A percentile compares a stretch with the other conserved stretches of the same genome.
phyloP scores from a whole-genome alignment of 192 early-diverging fungal genomes.

The Hyaloraphidium curvatum region DNA sequence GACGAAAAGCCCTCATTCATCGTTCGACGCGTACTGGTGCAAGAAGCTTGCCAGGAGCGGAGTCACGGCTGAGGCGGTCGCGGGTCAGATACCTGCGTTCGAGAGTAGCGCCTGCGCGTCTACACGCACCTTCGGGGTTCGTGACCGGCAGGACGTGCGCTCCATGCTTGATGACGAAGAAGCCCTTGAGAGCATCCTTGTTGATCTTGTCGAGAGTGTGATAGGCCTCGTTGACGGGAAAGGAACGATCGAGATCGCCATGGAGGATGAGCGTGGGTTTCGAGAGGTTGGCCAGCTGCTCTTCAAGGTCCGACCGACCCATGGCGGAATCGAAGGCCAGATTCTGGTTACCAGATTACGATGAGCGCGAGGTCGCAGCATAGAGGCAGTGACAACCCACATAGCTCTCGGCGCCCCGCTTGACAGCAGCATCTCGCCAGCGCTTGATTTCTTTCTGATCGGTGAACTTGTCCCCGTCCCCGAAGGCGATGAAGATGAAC shows the following conservation, averaged over 20 bases:
- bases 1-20: too few species aligned
- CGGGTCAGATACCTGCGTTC: too few species aligned
- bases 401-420: neutral
- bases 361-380: neutral
- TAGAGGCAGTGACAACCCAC: neutral
- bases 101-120: too few species aligned
- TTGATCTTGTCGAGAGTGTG: neutral
- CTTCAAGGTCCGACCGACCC: neutral
- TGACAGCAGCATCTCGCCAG: neutral
- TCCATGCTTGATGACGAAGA: neutral
- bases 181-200: neutral
- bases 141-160: constrained; percentile 1
- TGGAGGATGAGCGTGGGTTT: neutral
- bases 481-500: neutral
- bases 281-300: neutral
- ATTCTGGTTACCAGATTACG: neutral
- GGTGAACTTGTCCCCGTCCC: neutral
- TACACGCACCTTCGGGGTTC: neutral
- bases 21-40: too few species aligned
- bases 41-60: too few species aligned
- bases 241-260: neutral
- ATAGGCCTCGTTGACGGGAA: neutral
- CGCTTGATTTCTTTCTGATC: neutral
- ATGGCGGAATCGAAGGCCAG: neutral
- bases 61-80: too few species aligned